A percentile compares a stretch with the other conserved stretches of the same genome.
Evolutionary conservation across 352 stramenopile species (phyloP).

Genomic region (Phytophthora citricola): DNA sequence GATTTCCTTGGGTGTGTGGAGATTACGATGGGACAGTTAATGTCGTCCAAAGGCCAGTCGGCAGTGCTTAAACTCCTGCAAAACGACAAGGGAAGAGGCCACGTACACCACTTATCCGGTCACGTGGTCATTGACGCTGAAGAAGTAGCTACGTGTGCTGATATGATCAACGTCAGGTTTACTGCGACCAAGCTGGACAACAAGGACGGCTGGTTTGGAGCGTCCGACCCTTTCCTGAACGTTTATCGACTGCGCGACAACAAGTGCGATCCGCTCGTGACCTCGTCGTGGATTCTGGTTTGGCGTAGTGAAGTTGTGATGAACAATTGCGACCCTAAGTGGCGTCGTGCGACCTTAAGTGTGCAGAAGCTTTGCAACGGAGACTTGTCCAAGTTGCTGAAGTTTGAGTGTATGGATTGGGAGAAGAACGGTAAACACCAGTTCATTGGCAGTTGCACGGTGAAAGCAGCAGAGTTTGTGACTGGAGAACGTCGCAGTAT

Average conservation of each 20-base stretch:
- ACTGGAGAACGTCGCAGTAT: slow-evolving; percentile 56
- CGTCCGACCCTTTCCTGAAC: slow-evolving; percentile 79
- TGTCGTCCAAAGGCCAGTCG: slow-evolving; percentile 67
- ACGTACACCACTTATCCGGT: slow-evolving; percentile 56
- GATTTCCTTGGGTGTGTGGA: slow-evolving; percentile 83
- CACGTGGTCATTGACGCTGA: slow-evolving; percentile 75
- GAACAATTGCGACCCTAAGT: slow-evolving; percentile 74
- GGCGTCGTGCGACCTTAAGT: slow-evolving; percentile 59
- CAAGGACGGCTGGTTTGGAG: slow-evolving; percentile 83
- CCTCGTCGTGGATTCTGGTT: slow-evolving; percentile 65
- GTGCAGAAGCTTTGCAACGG: slow-evolving; percentile 80
- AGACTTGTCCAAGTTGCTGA: slow-evolving; percentile 57
- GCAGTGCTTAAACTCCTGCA: slow-evolving; percentile 66
- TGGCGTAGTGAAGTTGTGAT: slow-evolving; percentile 74
- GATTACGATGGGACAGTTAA: slow-evolving; percentile 80
- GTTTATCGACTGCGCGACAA: slow-evolving; percentile 70
- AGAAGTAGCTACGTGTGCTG: slow-evolving; percentile 69
- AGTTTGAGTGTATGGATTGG: slow-evolving; percentile 85
- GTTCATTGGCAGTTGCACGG: slow-evolving; percentile 63
- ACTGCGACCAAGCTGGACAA: slow-evolving; percentile 73
- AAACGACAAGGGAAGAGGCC: slow-evolving; percentile 38
- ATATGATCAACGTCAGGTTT: slow-evolving; percentile 72
- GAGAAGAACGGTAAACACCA: slow-evolving; percentile 74
- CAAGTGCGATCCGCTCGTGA: slow-evolving; percentile 39
- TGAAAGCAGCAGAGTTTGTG: slow-evolving; percentile 66